Evolutionary conservation across 768 basidiomycete species (phyloP).

Genomic region (Panus rudis): DNA sequence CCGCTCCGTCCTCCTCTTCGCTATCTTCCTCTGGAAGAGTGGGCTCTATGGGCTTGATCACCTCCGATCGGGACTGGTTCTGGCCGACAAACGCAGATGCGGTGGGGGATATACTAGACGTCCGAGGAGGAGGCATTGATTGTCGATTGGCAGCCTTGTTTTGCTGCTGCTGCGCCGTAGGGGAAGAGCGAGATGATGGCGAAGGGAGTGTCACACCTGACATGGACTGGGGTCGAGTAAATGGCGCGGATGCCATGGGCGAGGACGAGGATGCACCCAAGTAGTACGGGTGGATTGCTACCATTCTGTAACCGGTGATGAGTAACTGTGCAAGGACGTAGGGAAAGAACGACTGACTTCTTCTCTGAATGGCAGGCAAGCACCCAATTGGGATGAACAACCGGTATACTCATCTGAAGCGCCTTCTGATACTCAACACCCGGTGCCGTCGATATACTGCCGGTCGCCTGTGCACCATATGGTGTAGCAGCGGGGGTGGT

Average conservation of each 20-base stretch:
- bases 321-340: neutral
- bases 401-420: conserved; percentile 85
- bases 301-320: conserved; percentile 50
- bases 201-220: conserved; percentile 55
- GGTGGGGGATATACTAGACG: conserved; percentile 35
- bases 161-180: conserved; percentile 25
- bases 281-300: conserved; percentile 77
- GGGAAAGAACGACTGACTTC: conserved; percentile 43
- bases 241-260: conserved; percentile 31
- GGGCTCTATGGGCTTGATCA: conserved; percentile 33
- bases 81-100: conserved; percentile 32
- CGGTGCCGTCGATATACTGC: conserved; percentile 49
- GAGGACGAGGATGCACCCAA: conserved; percentile 59
- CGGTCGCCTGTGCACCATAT: conserved; percentile 46
- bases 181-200: conserved; percentile 29
- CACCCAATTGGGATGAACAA: conserved; percentile 94
- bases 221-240: conserved; percentile 67
- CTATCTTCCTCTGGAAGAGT: conserved; percentile 46
- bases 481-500: conserved; percentile 77
- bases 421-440: conserved; percentile 94
- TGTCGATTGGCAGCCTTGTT: conserved; percentile 42
- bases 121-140: conserved; percentile 59
- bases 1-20: conserved; percentile 29
- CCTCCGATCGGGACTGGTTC: conserved; percentile 17
- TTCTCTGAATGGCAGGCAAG: conserved; percentile 81